Conservation (phyloP, 306 rosid species). For the Calophaca sinica region DNA sequence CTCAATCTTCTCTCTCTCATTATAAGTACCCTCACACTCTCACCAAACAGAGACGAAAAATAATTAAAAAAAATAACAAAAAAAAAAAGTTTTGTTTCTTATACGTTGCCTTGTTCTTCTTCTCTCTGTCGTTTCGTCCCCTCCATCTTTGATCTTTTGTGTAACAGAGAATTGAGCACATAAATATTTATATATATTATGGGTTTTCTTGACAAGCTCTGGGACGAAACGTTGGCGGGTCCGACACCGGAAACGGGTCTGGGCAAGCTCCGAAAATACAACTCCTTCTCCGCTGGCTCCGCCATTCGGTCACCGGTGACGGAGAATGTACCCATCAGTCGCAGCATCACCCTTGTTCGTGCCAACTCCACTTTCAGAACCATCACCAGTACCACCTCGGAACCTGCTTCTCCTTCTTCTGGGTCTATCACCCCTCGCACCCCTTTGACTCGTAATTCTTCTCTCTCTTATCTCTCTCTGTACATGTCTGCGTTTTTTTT, state of each 20-base stretch:
- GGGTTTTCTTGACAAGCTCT: constrained; percentile 87
- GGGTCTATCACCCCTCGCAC: constrained; percentile 57
- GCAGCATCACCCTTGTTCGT: constrained; percentile 72
- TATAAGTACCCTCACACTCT: constrained; percentile 52
- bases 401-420: constrained; percentile 54
- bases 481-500: no score
- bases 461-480: not conserved
- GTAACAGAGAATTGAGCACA: constrained; percentile 16
- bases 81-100: not conserved
- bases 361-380: constrained; percentile 22
- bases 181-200: constrained; percentile 35
- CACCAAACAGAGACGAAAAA: not conserved
- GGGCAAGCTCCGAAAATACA: constrained; percentile 78
- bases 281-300: constrained; percentile 54
- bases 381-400: constrained; percentile 38
- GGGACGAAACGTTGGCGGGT: constrained; percentile 99
- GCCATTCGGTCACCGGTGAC: constrained; percentile 34
- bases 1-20: constrained; percentile 1
- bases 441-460: constrained; percentile 63
- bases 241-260: constrained; percentile 93
- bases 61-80: not conserved
- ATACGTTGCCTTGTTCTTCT: not conserved
- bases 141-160: not conserved
- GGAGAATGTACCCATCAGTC: constrained; percentile 58
- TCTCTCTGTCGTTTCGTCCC: constrained; percentile 66